These are phyloP conservation scores for Mycena floridula DNA, from an alignment of 768 basidiomycete species.

Conservation along the genomic window DNA sequence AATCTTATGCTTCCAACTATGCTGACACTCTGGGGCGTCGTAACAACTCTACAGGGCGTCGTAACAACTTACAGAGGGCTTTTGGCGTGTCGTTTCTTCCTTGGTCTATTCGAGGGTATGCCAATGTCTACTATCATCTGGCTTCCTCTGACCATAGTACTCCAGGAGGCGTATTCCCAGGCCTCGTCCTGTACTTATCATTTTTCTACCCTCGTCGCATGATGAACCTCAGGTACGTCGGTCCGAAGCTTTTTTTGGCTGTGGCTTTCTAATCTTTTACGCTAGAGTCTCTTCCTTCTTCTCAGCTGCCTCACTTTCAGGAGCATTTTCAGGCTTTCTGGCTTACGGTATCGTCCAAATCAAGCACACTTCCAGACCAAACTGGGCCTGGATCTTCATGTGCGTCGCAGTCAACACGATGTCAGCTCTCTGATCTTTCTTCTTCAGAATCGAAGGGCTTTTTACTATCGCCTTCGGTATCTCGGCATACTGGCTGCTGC, in stretches of 20 bases:
- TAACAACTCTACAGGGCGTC: constrained; percentile 58
- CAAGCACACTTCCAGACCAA: constrained; percentile 37
- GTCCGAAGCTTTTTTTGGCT: no score
- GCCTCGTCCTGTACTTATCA: constrained; percentile 22
- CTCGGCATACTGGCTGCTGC: constrained; percentile 32
- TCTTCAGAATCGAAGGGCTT: no score
- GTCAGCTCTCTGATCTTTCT: no score
- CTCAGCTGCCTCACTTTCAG: constrained; percentile 29
- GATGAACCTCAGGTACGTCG: constrained; percentile 39
- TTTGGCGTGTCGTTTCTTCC: constrained; percentile 43
- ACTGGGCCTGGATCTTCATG: constrained; percentile 61
- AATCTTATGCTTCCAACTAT: constrained; percentile 53
- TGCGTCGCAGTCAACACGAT: no score
- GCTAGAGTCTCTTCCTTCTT: constrained; percentile 27
- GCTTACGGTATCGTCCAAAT: constrained; percentile 48
- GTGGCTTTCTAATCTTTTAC: no score
- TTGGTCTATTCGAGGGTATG: constrained; percentile 44
- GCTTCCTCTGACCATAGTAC: background rate
- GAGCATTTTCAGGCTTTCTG: constrained; percentile 55
- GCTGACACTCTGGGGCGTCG: constrained; percentile 65
- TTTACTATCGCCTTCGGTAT: constrained; percentile 41
- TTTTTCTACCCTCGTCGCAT: constrained; percentile 40
- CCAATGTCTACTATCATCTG: background rate
- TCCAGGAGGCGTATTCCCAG: constrained; percentile 45
- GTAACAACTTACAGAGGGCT: constrained; percentile 37